Evolutionary conservation across 1,284 basidiomycete species (phyloP), one percentile per base, ranked within the genome.

Genomic region (Pascua sp.): DNA sequence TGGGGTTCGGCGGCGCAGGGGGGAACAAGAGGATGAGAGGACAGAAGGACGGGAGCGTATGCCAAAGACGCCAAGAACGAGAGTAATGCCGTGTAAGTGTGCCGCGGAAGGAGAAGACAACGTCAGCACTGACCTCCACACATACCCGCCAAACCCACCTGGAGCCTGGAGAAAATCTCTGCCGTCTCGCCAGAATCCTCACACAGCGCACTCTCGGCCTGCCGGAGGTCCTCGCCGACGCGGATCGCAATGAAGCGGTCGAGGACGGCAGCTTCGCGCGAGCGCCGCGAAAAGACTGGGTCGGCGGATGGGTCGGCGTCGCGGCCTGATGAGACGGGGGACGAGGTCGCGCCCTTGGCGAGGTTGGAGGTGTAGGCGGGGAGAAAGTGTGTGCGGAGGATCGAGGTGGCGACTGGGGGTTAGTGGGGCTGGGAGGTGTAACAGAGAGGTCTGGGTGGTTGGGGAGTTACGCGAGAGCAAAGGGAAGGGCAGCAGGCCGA

Each of bases 161-260:
- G n/a, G 12, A 72, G 57, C 10, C 66, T 48, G 2, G 52, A 45
- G 41, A 76, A 71, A 1, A 73, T 62, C 11, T 69, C 67, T 1
- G 48, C 45, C 46, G 67, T 62, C 11, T 60, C 67, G 11, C 71
- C 74, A 10, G 59, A 56, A 15, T 66, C 67, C 51, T 75, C 69
- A 42, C 52, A 64, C 10, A 75, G 59, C 15, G 53, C 57, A 48
- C 65, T 68, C 55, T 76, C 74, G 5, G 66, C 64, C 40, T 46
- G 47, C 11, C 74, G 59, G 18, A 73, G 53, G 37, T 71, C 68
- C 42, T 69, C 64, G 3, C 74, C 74, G 0, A 74, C 58, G 11
- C 65, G 57, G 9, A 72, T 53, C 9, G 73, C 75, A 38, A 76
- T 70, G 57, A 71, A 76, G 32, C 70, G 53, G 65, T 76, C 75